A percentile compares a stretch with the other conserved stretches of the same genome.
Evolutionary conservation across 1,284 basidiomycete species (phyloP).

Genomic region (Ceratobasidium sp.): DNA sequence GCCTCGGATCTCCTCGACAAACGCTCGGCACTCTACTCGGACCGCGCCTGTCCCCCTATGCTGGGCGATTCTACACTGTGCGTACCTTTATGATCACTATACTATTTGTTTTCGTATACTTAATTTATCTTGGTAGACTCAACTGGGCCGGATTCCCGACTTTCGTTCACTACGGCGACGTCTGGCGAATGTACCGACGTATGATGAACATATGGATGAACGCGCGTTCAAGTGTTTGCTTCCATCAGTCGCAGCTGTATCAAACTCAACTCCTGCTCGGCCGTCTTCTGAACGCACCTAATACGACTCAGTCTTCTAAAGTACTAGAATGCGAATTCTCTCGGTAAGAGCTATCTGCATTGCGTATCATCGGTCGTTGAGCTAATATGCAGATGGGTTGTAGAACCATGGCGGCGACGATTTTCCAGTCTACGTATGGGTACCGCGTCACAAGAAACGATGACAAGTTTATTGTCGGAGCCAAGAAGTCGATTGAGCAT

Average conservation of each 20-base stretch:
- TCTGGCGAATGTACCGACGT: constrained; percentile 13
- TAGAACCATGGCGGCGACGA: constrained; percentile 22
- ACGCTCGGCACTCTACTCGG: constrained; percentile 16
- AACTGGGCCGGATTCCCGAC: constrained; percentile 8
- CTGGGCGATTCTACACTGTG: not conserved
- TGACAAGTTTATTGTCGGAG: constrained; percentile 7
- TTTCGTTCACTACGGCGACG: constrained; percentile 13
- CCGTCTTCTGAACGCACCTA: not conserved
- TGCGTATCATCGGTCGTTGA: not conserved
- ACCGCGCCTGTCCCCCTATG: constrained; percentile 13
- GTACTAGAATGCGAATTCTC: constrained; percentile 4
- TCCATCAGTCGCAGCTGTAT: not conserved
- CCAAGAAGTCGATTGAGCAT: not conserved
- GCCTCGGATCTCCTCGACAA: constrained; percentile 15
- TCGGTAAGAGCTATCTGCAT: not conserved
- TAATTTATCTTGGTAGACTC: not conserved
- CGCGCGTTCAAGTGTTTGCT: not conserved
- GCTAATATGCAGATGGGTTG: not conserved
- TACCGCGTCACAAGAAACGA: not conserved
- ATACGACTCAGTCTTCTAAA: not conserved
- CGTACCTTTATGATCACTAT: not conserved
- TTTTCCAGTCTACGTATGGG: constrained; percentile 18
- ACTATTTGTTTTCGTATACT: not conserved
- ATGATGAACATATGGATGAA: constrained; percentile 39
- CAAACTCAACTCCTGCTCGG: constrained; percentile 12